phyloP scores from a whole-genome alignment of 495 filamentous ascomycete species.

The Penicillium bovifimosum region DNA sequence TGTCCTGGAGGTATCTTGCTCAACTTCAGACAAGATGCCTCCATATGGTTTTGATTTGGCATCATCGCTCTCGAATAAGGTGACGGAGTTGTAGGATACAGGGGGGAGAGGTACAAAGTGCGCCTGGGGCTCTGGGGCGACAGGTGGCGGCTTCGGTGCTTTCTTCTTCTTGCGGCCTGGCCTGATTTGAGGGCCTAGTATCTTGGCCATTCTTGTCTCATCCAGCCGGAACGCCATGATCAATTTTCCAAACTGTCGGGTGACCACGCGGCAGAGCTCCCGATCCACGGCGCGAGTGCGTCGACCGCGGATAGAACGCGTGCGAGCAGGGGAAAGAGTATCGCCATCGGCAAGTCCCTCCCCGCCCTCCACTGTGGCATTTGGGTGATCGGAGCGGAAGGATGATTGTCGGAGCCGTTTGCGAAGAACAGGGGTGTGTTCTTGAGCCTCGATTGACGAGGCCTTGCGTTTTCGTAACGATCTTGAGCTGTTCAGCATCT shows the following conservation, averaged over 20 bases:
- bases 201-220: constrained; percentile 51
- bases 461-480: constrained; percentile 82
- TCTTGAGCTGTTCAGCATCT: constrained; percentile 79
- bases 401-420: constrained; percentile 41
- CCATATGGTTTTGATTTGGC: constrained; percentile 91
- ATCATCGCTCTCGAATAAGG: constrained; percentile 84
- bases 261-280: constrained; percentile 34
- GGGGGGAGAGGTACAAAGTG: constrained; percentile 44
- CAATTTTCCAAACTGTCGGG: constrained; percentile 40
- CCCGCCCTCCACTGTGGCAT: constrained; percentile 13
- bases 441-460: constrained; percentile 50
- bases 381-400: constrained; percentile 19
- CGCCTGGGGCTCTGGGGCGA: constrained; percentile 32
- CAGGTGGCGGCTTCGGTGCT: constrained; percentile 31
- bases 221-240: constrained; percentile 57
- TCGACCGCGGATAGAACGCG: constrained; percentile 30
- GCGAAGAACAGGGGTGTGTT: constrained; percentile 40
- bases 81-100: constrained; percentile 64
- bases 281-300: constrained; percentile 32
- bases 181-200: constrained; percentile 42
- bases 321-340: constrained; percentile 24
- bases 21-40: constrained; percentile 80
- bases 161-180: constrained; percentile 33
- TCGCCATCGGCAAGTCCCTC: constrained; percentile 18
- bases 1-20: constrained; percentile 87